Evolutionary conservation across 306 rosid genomes (phyloP), one percentile per base, ranked within the genome.

Genomic region (Medicago lupulina): DNA sequence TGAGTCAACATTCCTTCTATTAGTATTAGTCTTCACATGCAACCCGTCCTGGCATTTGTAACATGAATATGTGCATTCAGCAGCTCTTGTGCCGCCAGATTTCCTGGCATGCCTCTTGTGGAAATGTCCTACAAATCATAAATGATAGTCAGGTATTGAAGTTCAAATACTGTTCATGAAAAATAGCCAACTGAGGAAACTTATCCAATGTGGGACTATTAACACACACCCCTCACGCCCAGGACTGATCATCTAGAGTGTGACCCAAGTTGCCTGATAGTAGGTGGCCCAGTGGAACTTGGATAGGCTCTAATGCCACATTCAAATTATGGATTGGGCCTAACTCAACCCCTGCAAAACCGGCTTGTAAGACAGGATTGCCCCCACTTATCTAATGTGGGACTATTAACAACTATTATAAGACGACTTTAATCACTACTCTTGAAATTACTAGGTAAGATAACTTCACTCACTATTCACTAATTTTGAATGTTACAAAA

Each of bases 21-120:
- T 55, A 47, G 83, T 51, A 82, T 78, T 86, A 61, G 86, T 73
- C 81, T 85, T 87, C 16, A 17, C 69, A 74, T 38, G 63, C 60
- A 71, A 55, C 77, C 87, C 89, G 70, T 67, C 83, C 70, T 84
- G 89, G 87, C 99, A 92, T 62, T 53, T 84, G 73, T 88, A 91
- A 83, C 99, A 95, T 77, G 91, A 80, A 76, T 86, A 89, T 7
- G 83, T 75, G 84, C 84, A 81, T 61, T 73, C 75, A 5, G 92
- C 75, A 59, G 78, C 72, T 51, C 54, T 23, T 39, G 91, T 82
- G 74, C 91, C 87, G 43, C 85, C 85, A 70, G 85, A 90, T 82
- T 84, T 90, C 82, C 76, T 89, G 73, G 63, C 96, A 88, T 95
- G 99, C 86, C 85, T 86, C 91, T 89, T 95, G 82, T 95, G 99